A percentile compares a stretch with the other conserved stretches of the same genome.
Conservation (phyloP, 129 eudicot species). For the Sambucus nigra region DNA sequence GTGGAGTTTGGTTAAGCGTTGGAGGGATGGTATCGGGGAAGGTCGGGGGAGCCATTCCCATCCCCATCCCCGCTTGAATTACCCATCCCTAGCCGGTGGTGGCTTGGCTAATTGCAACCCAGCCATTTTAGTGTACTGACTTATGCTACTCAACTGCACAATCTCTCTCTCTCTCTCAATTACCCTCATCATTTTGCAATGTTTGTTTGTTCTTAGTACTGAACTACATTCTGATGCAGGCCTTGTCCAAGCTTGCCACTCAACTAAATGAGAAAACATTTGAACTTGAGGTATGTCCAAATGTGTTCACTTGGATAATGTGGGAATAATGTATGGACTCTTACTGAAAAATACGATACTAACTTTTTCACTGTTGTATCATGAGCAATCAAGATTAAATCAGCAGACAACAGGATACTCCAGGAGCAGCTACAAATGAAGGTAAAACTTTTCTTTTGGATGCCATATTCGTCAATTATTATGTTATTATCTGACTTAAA, state of each 20-base stretch:
- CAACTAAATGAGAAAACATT: conserved; percentile 64
- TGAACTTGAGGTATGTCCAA: conserved; percentile 69
- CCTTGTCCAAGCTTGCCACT: conserved; percentile 51
- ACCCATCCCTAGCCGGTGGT: no score
- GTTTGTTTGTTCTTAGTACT: conserved; percentile 1
- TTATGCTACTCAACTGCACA: no score
- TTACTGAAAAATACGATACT: conserved; percentile 10
- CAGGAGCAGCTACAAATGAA: conserved; percentile 76
- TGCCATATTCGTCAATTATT: background rate
- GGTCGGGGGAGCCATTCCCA: no score
- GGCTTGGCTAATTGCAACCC: no score
- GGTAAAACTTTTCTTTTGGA: conserved; percentile 25
- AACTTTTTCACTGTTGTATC: conserved; percentile 15
- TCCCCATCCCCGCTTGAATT: no score
- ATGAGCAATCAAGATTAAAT: conserved; percentile 40
- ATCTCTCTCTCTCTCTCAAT: background rate
- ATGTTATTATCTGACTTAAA: conserved; percentile 6
- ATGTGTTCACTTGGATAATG: conserved; percentile 4
- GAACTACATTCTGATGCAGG: conserved; percentile 26
- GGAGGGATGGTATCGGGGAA: no score
- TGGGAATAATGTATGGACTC: background rate
- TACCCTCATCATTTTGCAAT: background rate
- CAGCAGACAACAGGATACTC: conserved; percentile 81
- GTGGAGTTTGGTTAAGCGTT: no score
- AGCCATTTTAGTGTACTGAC: no score